These are phyloP conservation scores for Xylaria sp. DNA, from an alignment of 2,329 filamentous ascomycete species.

Conservation along the genomic window DNA sequence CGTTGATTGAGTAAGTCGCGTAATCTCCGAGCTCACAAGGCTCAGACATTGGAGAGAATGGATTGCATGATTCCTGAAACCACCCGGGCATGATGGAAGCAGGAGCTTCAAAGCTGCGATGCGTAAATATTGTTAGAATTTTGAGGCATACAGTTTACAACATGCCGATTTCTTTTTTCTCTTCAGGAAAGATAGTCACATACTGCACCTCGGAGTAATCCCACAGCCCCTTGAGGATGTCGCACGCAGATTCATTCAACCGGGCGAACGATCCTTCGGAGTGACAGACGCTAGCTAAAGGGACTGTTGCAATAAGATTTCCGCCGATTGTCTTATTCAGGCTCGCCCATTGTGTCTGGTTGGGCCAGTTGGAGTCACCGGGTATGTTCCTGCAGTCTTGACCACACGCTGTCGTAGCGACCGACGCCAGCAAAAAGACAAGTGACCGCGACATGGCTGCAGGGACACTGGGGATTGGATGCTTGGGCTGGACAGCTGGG, in stretches of 20 bases:
- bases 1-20: neutral
- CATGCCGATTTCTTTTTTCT: neutral
- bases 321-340: neutral
- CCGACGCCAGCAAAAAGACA: no score
- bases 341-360: neutral
- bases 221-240: neutral
- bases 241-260: neutral
- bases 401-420: neutral
- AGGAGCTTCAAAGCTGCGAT: neutral
- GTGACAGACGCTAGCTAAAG: neutral
- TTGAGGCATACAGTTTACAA: neutral
- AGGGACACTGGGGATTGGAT: no score
- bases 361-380: neutral
- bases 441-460: no score
- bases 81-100: neutral
- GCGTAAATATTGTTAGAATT: neutral
- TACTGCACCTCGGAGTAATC: neutral
- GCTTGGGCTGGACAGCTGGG: no score
- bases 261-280: neutral
- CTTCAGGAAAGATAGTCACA: neutral
- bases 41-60: neutral
- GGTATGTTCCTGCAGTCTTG: neutral
- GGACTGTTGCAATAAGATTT: neutral
- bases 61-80: neutral
- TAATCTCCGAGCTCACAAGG: neutral